Percentiles rank a stretch among this genome's conserved stretches.
phyloP scores from a whole-genome alignment of 495 filamentous ascomycete species.

The Opeltia flavorubescens region DNA sequence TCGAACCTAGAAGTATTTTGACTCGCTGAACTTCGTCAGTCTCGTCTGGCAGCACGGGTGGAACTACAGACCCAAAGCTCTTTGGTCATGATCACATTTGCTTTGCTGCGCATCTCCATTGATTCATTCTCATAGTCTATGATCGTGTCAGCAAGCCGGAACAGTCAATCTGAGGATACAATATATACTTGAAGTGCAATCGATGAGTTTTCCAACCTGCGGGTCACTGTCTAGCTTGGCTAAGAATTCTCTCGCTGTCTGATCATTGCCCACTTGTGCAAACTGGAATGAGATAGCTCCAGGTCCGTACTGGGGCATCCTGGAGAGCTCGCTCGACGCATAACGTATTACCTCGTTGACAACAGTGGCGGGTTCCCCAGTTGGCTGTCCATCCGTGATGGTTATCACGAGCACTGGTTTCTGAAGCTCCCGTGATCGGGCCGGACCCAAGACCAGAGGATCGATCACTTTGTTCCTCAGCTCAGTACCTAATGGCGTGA shows the following conservation, averaged over 20 bases:
- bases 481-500: constrained; percentile 53
- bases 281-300: constrained; percentile 55
- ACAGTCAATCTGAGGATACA: neutral
- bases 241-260: constrained; percentile 50
- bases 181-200: constrained; percentile 59
- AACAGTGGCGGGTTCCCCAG: constrained; percentile 34
- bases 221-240: constrained; percentile 48
- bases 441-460: constrained; percentile 38
- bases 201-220: constrained; percentile 44
- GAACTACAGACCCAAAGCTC: constrained; percentile 43
- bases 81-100: constrained; percentile 44
- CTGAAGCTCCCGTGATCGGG: constrained; percentile 32
- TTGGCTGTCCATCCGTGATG: constrained; percentile 56
- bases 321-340: constrained; percentile 29
- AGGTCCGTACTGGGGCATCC: constrained; percentile 29
- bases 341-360: constrained; percentile 38
- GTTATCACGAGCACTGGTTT: constrained; percentile 59
- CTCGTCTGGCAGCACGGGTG: neutral
- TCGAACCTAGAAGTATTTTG: constrained; percentile 57
- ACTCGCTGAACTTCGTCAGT: constrained; percentile 28
- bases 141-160: neutral
- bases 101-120: constrained; percentile 45
- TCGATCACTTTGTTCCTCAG: constrained; percentile 50
- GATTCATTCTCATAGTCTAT: constrained; percentile 53
- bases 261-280: constrained; percentile 59